Base-by-base conservation (phyloP, 768 basidiomycete species). In the Boletus insuetus region DNA sequence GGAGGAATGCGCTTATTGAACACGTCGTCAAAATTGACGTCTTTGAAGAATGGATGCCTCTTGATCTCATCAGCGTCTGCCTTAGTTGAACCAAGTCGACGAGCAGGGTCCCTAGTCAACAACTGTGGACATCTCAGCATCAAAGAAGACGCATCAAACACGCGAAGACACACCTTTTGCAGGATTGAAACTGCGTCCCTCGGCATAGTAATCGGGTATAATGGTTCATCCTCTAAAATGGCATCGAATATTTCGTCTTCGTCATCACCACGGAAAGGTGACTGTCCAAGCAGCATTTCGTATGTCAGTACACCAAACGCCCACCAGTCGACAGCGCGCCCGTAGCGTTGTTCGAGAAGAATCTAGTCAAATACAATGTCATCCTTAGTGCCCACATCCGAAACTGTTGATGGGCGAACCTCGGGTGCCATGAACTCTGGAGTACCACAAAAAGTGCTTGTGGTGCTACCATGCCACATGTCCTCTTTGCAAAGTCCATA, bases 341-440 rank as follows among this genome's bases (percentile, higher is more conserved):
- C 95, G 64, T 99, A 99, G 45, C 94, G 90, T 75, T 98, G 97
- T 75, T 99, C 97, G n/a, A 98, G 82, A 50, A 99, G 79, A 72
- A 99, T 99, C 95, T 98, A 14, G 26, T 34, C 58, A 7, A 16
- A 11, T 32, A 55, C 8, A n/a, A 29, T 19, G 46, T 61, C 61
- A 62, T 13, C 45, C 45, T 37, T 20, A 37, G 11, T 13, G 19
- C 1, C 19, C 20, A 11, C 39, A 31, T 35, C 12, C 20, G 22
- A 43, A 44, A 22, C n/a, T 48, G 19, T 24, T 22, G 9, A 40
- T n/a, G 12, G 35, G 59, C 79, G 39, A 56, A 95, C 96, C 82
- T 99, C 97, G 4, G 97, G 97, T 20, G 97, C 97, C 97, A 99
- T 98, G 73, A 98, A 98, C 71, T 99, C 97, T 0, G 97, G 97